phyloP scores from a whole-genome alignment of 768 basidiomycete species.

The Serendipita indica region DNA sequence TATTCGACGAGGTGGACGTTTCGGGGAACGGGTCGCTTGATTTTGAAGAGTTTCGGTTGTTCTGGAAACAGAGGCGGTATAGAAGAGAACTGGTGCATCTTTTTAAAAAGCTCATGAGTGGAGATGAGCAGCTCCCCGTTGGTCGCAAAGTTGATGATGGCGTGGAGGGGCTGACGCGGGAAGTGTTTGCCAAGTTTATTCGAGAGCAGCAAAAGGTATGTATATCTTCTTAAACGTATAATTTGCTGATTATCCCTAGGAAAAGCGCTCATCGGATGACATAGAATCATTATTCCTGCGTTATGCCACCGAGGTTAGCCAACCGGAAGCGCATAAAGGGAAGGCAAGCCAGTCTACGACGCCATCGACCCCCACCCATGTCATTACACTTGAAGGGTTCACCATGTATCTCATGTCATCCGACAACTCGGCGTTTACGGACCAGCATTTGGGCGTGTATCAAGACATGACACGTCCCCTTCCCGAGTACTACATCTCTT shows the following conservation, averaged over 20 bases:
- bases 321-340: not conserved
- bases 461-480: constrained; percentile 86
- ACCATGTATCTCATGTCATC: constrained; percentile 64
- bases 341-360: not conserved
- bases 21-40: not conserved
- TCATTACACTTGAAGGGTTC: constrained; percentile 48
- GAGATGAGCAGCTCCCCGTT: not conserved
- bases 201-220: constrained; percentile 35
- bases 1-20: constrained; percentile 37
- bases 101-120: not conserved
- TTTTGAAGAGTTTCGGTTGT: constrained; percentile 5
- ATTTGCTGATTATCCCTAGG: constrained; percentile 24
- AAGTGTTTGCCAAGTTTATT: constrained; percentile 38
- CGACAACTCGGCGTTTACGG: constrained; percentile 51
- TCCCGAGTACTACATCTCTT: constrained; percentile 75
- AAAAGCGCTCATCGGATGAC: not conserved
- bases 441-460: constrained; percentile 38
- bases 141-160: constrained; percentile 32
- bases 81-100: not conserved
- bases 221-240: not conserved
- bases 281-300: not conserved
- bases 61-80: not conserved
- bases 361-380: constrained; percentile 16
- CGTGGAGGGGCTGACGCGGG: constrained; percentile 24
- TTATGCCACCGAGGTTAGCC: not conserved